Evolutionary conservation across 441 rosid genomes (phyloP).

Genomic region (Arabidopsis hybrid): DNA sequence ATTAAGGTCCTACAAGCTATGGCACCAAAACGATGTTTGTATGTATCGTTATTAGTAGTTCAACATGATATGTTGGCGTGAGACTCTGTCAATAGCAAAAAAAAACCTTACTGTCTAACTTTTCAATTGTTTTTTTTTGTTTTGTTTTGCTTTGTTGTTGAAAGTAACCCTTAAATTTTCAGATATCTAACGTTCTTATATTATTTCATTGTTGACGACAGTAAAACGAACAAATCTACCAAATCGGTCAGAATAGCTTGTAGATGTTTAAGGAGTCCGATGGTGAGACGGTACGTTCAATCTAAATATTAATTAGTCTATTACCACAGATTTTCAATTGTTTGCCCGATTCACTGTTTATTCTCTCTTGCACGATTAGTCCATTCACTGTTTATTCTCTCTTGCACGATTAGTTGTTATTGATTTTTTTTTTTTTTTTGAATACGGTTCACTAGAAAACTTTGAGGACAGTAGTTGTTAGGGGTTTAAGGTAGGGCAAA

Average conservation of each 20-base stretch:
- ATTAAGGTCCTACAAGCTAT: no score
- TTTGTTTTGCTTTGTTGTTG: no score
- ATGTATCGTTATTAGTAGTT: neutral
- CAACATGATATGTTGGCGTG: neutral
- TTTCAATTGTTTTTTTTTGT: no score
- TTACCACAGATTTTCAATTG: neutral
- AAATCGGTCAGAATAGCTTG: neutral
- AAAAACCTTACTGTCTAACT: no score
- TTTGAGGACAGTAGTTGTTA: neutral
- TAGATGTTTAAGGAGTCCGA: neutral
- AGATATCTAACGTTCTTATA: neutral
- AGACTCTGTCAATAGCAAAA: neutral
- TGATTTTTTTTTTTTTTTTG: no score
- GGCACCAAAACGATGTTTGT: neutral
- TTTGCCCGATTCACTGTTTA: no score
- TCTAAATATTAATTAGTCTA: neutral
- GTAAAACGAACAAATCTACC: neutral
- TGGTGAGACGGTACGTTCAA: constrained; percentile 2
- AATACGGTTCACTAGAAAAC: neutral
- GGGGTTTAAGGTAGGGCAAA: no score
- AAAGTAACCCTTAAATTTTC: no score
- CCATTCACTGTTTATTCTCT: no score
- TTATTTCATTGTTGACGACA: neutral
- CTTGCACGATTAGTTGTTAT: neutral
- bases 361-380: no score